Percentiles rank a stretch among this genome's conserved stretches.
These are phyloP conservation scores for Pluteus cervinus DNA, from an alignment of 768 basidiomycete genomes.

Conservation along the genomic window DNA sequence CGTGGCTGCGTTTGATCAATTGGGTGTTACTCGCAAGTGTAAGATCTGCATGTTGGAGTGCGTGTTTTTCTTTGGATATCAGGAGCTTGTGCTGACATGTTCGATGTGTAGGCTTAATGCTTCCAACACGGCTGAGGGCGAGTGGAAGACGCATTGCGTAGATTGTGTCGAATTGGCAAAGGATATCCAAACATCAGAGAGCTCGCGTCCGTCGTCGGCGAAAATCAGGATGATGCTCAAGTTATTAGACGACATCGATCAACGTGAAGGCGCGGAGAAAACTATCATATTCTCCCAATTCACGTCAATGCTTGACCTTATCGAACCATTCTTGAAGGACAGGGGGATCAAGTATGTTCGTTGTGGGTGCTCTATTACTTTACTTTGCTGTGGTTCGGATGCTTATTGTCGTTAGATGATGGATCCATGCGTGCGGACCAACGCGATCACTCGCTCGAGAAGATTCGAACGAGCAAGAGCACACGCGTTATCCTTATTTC, in stretches of 20 bases:
- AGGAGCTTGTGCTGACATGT: neutral
- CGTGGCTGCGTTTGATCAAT: constrained; percentile 61
- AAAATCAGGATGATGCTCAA: constrained; percentile 84
- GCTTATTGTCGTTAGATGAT: constrained; percentile 57
- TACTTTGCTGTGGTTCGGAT: constrained; percentile 5
- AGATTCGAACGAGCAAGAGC: constrained; percentile 54
- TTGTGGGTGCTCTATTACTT: constrained; percentile 55
- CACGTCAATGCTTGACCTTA: constrained; percentile 79
- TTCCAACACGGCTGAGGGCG: constrained; percentile 29
- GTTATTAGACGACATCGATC: constrained; percentile 60
- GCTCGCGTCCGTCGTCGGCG: constrained; percentile 66
- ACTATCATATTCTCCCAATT: constrained; percentile 97
- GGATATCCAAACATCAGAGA: constrained; percentile 39
- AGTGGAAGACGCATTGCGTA: constrained; percentile 44
- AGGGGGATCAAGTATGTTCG: constrained; percentile 69
- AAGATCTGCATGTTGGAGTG: constrained; percentile 72
- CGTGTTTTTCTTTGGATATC: constrained; percentile 18
- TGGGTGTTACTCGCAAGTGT: constrained; percentile 71
- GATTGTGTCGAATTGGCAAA: constrained; percentile 52
- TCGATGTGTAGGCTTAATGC: constrained; percentile 28
- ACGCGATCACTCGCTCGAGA: constrained; percentile 68
- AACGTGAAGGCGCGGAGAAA: constrained; percentile 64
- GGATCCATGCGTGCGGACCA: constrained; percentile 77
- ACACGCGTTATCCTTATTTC: constrained; percentile 86
- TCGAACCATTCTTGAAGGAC: constrained; percentile 77